Base-by-base conservation (phyloP, 306 rosid species). In the Cyclanthera cordifolia region DNA sequence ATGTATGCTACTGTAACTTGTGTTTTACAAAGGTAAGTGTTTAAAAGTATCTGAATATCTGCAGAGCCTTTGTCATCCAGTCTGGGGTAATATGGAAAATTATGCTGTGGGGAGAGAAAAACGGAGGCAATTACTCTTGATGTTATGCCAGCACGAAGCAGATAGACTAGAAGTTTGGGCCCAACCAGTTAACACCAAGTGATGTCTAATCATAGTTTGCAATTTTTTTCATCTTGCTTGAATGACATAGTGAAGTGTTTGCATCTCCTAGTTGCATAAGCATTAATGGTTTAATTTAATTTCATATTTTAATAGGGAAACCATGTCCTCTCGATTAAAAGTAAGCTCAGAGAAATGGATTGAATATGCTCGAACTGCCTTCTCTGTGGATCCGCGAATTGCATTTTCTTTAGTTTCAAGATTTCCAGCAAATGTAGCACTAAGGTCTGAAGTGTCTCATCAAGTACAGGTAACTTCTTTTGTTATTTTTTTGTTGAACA, bases 101-200 rank as follows among this genome's bases (percentile, higher is more conserved):
- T 93, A 87, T 76, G 79, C 86, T 77, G 72, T 67, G 19, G 98
- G 88, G 67, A 87, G 91, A 80, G 96, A 93, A 76, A 93, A 89
- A 68, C 78, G 96, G 78, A 86, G 80, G 78, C 96, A 82, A 74
- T 81, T 93, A 74, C 91, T 93, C 48, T 74, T 87, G 73, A 86
- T 93, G 95, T 85, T 93, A 34, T 89, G 98, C 82, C 98, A 87
- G 79, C 86, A 89, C 67, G 98, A 93, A 76, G 96, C 90, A 48
- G 98, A 93, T 75, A 89, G 98, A 87, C 95, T 93, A 71, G 98
- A 93, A 67, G 95, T 93, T 73, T 93, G 98, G 98, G 89, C 96
- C 4, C 95, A 93, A 65, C 98, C 98, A 8, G 85, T 85, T 56
- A 93, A 93, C 84, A 59, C 67, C 50, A 93, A 87, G 98, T 93